Base-by-base conservation (phyloP, 768 basidiomycete species). In the Tylopilus sp. region DNA sequence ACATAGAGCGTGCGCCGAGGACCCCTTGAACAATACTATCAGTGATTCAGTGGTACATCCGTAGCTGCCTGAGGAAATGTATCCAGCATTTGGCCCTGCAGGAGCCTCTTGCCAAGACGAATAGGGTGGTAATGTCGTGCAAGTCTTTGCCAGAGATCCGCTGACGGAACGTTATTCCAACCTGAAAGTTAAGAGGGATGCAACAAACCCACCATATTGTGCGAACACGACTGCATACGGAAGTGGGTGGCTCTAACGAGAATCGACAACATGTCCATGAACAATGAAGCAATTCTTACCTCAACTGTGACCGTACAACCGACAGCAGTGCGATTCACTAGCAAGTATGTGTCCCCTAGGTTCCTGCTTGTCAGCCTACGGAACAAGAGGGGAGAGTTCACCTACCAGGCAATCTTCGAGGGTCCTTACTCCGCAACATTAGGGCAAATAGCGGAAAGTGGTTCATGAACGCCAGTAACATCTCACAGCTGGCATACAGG, bases 371-470 rank as follows among this genome's bases (percentile, higher is more conserved):
- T 54, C 30, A 52, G 36, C 45, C 29, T 4, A 9, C 16, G 19
- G 34, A 34, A 33, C 22, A 11, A 16, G 22, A 8, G 2, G 12
- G n/a, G 12, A 19, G 10, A 24, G 17, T 34, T 25, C 36, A 50
- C 66, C 4, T 37, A 88, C 94, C 90, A 52, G 96, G 92, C 9
- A 97, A 63, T 26, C 96, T 77, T 61, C 79, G 78, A 1, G 92
- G 85, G 63, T 96, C 92, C 68, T 98, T 97, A 9, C 84, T 58
- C 25, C 91, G 77, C 28, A 98, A 67, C 79, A 95, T 84, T 26
- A 98, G 67, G 0, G 87, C 87, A 67, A 98, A 98, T 3, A 98
- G 73, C 2, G 96, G 94, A 57, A 97, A 97, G 58, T 92, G 86
- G 56, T 97, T 95, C 77, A 98, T 81, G 57, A 93, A 85, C 0